phyloP scores from a whole-genome alignment of 1,284 basidiomycete genomes.

The Paramarasmius palmivorus region DNA sequence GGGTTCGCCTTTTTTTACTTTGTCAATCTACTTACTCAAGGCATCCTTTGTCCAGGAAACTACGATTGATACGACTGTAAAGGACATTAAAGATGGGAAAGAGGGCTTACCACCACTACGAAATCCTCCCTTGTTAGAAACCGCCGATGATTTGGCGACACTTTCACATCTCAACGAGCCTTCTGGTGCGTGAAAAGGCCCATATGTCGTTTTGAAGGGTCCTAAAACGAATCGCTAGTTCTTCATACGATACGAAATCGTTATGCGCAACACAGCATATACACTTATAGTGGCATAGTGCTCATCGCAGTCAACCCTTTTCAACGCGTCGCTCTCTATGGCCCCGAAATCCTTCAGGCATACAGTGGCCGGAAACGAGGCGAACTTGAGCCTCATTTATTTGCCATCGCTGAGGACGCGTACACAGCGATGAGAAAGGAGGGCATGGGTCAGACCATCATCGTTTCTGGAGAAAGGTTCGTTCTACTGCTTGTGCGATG shows the following conservation, averaged over 20 bases:
- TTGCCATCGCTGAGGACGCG: constrained; percentile 99
- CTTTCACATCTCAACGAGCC: constrained; percentile 98
- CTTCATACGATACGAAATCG: constrained; percentile 96
- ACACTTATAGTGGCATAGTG: constrained; percentile 98
- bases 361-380: constrained; percentile 93
- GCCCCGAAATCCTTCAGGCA: constrained; percentile 95
- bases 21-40: constrained; percentile 16
- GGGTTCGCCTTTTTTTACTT: constrained; percentile 19
- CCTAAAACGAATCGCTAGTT: constrained; percentile 48
- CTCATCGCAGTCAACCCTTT: constrained; percentile 99
- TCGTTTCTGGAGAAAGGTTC: constrained; percentile 97
- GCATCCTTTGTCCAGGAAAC: constrained; percentile 60
- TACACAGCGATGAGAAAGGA: constrained; percentile 98
- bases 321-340: constrained; percentile 90
- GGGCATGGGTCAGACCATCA: constrained; percentile 95
- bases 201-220: background rate
- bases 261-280: constrained; percentile 96
- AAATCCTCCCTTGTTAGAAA: constrained; percentile 95
- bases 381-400: constrained; percentile 96
- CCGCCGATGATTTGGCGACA: constrained; percentile 96
- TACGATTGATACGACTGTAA: constrained; percentile 72
- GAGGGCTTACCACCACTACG: constrained; percentile 87
- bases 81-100: constrained; percentile 75
- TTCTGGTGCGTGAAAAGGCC: constrained; percentile 61
- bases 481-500: constrained; percentile 21